phyloP scores from a whole-genome alignment of 768 basidiomycete species.

The Xerocomellus amylosporus region DNA sequence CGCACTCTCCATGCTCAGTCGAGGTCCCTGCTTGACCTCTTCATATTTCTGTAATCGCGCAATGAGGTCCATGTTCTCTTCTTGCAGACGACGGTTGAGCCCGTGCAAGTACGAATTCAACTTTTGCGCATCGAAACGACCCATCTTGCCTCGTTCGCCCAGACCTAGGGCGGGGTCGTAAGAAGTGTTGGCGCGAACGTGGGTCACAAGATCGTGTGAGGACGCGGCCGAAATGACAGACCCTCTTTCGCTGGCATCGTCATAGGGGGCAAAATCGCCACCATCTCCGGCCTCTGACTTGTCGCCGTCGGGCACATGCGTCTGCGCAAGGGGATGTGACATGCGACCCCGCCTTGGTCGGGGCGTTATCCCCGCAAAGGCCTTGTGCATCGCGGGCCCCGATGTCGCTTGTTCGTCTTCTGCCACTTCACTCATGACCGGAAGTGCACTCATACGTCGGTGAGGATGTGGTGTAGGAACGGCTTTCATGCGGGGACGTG shows the following conservation, averaged over 20 bases:
- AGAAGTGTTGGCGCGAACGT: constrained; percentile 78
- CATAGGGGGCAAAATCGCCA: constrained; percentile 31
- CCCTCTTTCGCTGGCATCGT: constrained; percentile 50
- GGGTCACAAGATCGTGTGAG: constrained; percentile 83
- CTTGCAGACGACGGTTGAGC: constrained; percentile 76
- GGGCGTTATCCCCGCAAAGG: constrained; percentile 66
- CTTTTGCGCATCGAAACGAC: constrained; percentile 81
- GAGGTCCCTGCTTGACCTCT: constrained; percentile 38
- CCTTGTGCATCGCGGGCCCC: constrained; percentile 41
- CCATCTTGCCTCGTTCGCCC: constrained; percentile 63
- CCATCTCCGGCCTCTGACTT: constrained; percentile 32
- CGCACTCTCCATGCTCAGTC: constrained; percentile 28
- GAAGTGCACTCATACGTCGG: constrained; percentile 59
- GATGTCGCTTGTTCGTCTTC: constrained; percentile 32
- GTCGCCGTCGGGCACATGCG: constrained; percentile 36
- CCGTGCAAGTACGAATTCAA: constrained; percentile 85
- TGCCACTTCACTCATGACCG: constrained; percentile 42
- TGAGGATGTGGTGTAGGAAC: constrained; percentile 45
- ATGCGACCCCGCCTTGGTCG: constrained; percentile 49
- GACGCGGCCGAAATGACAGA: constrained; percentile 83
- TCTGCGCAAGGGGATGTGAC: constrained; percentile 68
- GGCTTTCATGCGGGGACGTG: constrained; percentile 58
- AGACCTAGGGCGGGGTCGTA: constrained; percentile 83
- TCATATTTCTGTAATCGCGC: constrained; percentile 53
- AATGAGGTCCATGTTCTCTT: constrained; percentile 75